Conservation (phyloP, 2,329 filamentous ascomycete species). For the Phyllosticta citriasiana region DNA sequence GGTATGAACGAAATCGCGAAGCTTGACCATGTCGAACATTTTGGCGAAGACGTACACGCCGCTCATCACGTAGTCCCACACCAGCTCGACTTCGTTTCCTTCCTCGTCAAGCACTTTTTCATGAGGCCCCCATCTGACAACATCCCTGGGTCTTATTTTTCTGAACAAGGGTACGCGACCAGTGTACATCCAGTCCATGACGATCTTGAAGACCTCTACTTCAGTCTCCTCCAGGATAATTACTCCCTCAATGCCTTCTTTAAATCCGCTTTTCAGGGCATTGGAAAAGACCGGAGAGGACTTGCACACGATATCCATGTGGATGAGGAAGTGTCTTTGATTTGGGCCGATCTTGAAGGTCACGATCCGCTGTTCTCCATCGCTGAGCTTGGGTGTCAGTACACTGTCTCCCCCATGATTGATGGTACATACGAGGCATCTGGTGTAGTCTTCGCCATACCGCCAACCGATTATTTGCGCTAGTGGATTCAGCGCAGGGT, state of each 20-base stretch:
- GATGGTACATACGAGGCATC: neutral
- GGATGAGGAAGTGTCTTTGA: neutral
- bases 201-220: neutral
- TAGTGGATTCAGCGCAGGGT: no score
- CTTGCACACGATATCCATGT: neutral
- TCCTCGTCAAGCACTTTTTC: neutral
- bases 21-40: neutral
- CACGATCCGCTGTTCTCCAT: neutral
- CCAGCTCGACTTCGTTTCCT: neutral
- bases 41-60: neutral
- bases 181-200: conserved; percentile 1
- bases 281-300: neutral
- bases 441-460: neutral
- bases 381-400: neutral
- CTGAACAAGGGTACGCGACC: neutral
- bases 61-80: neutral
- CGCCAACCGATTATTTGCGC: no score
- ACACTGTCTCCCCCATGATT: no score
- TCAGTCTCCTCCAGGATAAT: neutral
- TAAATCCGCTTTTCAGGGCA: neutral
- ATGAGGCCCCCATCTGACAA: no score
- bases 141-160: neutral
- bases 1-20: neutral
- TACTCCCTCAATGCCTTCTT: neutral
- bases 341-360: neutral